Evolutionary conservation across 1,284 basidiomycete genomes (phyloP).

Genomic region (Fomitopsis schrenkii): DNA sequence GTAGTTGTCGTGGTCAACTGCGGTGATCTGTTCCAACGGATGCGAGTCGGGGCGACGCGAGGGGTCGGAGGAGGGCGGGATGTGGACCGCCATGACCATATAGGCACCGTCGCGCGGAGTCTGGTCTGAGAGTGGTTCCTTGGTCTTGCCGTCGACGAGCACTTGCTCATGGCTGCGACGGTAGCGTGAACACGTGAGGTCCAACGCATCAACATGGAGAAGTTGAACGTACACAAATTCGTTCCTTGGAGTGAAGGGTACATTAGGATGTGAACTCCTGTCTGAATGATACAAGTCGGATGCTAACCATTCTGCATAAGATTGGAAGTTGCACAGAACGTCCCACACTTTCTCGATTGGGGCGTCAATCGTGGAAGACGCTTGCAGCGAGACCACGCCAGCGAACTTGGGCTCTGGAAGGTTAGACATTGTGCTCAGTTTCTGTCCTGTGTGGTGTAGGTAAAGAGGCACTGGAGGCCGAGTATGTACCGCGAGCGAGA

Average conservation of each 20-base stretch:
- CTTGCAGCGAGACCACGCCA: constrained; percentile 34
- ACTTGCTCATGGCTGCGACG: constrained; percentile 46
- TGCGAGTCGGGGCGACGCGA: constrained; percentile 22
- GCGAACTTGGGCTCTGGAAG: constrained; percentile 14
- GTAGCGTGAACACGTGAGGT: not conserved
- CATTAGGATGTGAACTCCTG: not conserved
- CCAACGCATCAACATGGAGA: not conserved
- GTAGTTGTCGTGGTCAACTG: constrained; percentile 46
- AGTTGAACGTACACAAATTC: constrained; percentile 50
- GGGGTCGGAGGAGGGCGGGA: constrained; percentile 51
- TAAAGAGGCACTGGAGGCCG: too few species aligned
- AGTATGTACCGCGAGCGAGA: too few species aligned
- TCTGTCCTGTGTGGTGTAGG: too few species aligned
- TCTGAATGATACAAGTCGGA: not conserved
- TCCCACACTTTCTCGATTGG: constrained; percentile 46
- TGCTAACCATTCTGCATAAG: constrained; percentile 48
- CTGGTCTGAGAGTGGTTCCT: constrained; percentile 42
- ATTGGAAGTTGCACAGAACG: constrained; percentile 41
- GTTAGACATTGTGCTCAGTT: constrained; percentile 2
- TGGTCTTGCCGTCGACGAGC: constrained; percentile 38
- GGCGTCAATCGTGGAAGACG: constrained; percentile 41
- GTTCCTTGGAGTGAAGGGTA: constrained; percentile 42
- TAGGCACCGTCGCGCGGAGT: constrained; percentile 42
- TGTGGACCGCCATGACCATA: constrained; percentile 49
- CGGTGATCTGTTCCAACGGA: constrained; percentile 25